These are phyloP conservation scores for Pholiota molesta DNA, from an alignment of 768 basidiomycete genomes.

Conservation along the genomic window DNA sequence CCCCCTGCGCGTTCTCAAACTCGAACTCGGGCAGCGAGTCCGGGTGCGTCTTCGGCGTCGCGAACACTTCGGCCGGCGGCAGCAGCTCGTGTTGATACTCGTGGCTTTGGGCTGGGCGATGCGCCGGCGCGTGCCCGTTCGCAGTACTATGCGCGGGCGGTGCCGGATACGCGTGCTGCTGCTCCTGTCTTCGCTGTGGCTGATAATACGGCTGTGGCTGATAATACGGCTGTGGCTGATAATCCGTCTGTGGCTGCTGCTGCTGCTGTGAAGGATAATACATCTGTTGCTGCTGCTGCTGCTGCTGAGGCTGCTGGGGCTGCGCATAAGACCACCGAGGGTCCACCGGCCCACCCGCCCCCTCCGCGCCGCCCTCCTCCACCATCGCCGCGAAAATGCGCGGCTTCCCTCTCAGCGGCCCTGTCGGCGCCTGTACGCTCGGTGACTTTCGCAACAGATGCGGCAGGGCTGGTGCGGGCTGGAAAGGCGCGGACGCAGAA, in stretches of 20 bases:
- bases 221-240: no score
- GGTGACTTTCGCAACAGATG: constrained; percentile 26
- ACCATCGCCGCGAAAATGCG: constrained; percentile 65
- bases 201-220: no score
- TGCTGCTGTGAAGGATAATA: no score
- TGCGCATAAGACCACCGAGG: neutral
- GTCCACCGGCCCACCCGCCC: constrained; percentile 8
- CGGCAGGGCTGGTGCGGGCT: constrained; percentile 19
- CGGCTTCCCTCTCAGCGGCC: constrained; percentile 47
- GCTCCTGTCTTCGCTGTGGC: no score
- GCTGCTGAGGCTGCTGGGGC: neutral
- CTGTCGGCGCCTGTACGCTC: constrained; percentile 24
- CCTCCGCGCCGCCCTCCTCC: constrained; percentile 23
- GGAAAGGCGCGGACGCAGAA: neutral
- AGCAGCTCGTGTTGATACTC: constrained; percentile 7
- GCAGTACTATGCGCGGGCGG: neutral
- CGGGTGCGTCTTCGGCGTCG: constrained; percentile 16
- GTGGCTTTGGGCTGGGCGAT: neutral
- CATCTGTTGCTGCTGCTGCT: constrained; percentile 7
- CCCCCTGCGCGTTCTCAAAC: neutral
- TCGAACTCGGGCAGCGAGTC: constrained; percentile 11
- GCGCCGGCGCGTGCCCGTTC: neutral
- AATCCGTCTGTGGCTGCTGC: no score
- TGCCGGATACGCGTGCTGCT: no score
- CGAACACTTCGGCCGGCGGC: constrained; percentile 21